Percentiles rank a stretch among this genome's conserved stretches.
These are phyloP conservation scores for Pholiota microspora DNA, from an alignment of 768 basidiomycete species.

Conservation along the genomic window DNA sequence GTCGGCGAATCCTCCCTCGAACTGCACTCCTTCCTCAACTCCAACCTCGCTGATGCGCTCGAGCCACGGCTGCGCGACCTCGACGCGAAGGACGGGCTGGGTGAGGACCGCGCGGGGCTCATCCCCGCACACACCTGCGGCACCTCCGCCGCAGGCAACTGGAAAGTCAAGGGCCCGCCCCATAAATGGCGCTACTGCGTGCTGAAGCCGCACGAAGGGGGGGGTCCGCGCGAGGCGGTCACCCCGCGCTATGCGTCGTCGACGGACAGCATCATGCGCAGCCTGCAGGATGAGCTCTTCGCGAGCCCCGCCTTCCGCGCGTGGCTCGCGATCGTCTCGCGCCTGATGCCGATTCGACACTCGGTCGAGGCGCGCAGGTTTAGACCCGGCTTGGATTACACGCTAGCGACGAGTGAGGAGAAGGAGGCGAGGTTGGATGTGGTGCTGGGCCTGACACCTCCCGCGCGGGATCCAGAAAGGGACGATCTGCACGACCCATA, in stretches of 20 bases:
- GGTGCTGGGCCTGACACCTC: constrained; percentile 82
- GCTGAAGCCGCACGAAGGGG: constrained; percentile 40
- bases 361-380: constrained; percentile 83
- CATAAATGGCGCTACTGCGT: constrained; percentile 93
- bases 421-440: constrained; percentile 82
- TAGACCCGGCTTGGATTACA: constrained; percentile 92
- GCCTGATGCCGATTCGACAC: constrained; percentile 69
- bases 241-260: constrained; percentile 51
- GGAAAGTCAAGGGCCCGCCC: constrained; percentile 83
- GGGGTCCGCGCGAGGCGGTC: constrained; percentile 42
- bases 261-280: constrained; percentile 59
- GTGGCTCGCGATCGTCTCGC: constrained; percentile 79
- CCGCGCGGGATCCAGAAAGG: constrained; percentile 33
- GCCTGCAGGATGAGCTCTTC: constrained; percentile 76
- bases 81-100: constrained; percentile 65
- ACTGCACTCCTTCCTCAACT: constrained; percentile 80
- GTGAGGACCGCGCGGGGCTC: constrained; percentile 44
- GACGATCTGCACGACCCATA: constrained; percentile 14
- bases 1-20: constrained; percentile 85
- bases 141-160: constrained; percentile 46
- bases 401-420: constrained; percentile 85
- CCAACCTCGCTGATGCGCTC: constrained; percentile 65
- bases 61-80: constrained; percentile 61
- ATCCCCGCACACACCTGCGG: constrained; percentile 75
- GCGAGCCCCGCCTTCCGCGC: constrained; percentile 81